A percentile compares a stretch with the other conserved stretches of the same genome.
Conservation (phyloP, 2,329 filamentous ascomycete genomes). For the Penicillium sp. region DNA sequence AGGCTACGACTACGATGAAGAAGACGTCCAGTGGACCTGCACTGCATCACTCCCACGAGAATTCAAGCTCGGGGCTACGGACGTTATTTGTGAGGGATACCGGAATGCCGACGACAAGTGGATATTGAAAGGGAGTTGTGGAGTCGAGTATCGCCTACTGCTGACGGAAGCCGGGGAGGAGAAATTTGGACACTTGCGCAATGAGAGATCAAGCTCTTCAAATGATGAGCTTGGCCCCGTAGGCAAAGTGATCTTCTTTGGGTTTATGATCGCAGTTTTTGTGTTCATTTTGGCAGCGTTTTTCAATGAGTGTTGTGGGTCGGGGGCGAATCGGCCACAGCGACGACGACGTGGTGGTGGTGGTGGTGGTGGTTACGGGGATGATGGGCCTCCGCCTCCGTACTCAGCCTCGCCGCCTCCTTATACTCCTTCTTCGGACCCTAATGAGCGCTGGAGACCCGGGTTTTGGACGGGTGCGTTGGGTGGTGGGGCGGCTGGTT, state of each 20-base stretch:
- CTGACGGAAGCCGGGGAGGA: constrained; percentile 68
- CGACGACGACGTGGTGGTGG: constrained; percentile 24
- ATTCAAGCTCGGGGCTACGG: constrained; percentile 71
- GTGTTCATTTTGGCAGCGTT: too few species aligned
- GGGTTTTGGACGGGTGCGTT: constrained; percentile 42
- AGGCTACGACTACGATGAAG: constrained; percentile 65
- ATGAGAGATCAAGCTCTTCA: too few species aligned
- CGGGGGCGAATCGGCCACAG: too few species aligned
- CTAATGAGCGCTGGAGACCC: constrained; percentile 33
- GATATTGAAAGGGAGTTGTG: constrained; percentile 85
- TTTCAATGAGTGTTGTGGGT: too few species aligned
- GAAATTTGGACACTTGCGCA: constrained; percentile 58
- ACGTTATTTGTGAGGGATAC: constrained; percentile 91
- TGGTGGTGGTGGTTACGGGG: constrained; percentile 27
- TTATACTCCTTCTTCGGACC: too few species aligned
- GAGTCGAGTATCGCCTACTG: constrained; percentile 74
- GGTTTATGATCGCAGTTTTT: constrained; percentile 26
- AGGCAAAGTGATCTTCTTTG: constrained; percentile 28
- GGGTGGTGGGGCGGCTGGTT: constrained; percentile 37
- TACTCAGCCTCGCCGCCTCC: constrained; percentile 33
- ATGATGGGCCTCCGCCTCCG: constrained; percentile 34
- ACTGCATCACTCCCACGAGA: constrained; percentile 54
- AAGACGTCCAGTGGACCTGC: constrained; percentile 90
- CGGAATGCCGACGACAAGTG: constrained; percentile 65
- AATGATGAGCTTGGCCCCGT: too few species aligned